Base-by-base conservation (phyloP, 208 protist genomes). In the Angomonas ambiguus region DNA sequence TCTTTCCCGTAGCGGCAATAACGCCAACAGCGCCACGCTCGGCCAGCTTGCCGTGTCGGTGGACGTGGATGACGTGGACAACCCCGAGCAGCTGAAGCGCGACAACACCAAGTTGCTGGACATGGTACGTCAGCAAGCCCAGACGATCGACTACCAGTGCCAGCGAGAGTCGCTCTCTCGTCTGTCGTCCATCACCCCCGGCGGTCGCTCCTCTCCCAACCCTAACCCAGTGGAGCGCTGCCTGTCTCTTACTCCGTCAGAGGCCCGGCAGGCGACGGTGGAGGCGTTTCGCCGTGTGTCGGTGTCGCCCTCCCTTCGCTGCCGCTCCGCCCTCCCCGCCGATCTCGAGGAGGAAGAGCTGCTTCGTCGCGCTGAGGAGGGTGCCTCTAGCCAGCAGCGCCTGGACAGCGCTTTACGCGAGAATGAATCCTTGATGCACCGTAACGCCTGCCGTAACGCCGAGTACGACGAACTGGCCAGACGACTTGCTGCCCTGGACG, bases 41-140 rank as follows among this genome's bases (percentile, higher is more conserved):
- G 81, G 71, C 49, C 79, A 87, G 42, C 69, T 82, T 25, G 70
- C 65, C 48, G 72, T 82, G 30, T 80, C 75, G 10, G 62, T 79
- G 5, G 66, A 84, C 27, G 69, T 82, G 25, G 71, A 69, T 3
- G 63, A 68, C 20, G 73, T 68, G 31, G 75, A 91, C 18, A 71
- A 77, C 35, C 71, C 88, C 42, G 73, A 73, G 42, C 85, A 87
- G 53, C 69, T 91, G 61, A 71, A 76, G 66, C 79, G 77, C 51
- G 82, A 88, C 61, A 80, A 79, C 57, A 71, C 74, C 20, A 88
- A 86, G 58, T 58, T 91, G 30, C 74, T 87, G 3, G 82, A 86
- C 49, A 78, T 88, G 72, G 65, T 86, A 11, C 76, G 72, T 13
- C 63, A 74, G 55, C 81, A 91, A 65, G 65, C 66, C 31, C 70